phyloP scores from a whole-genome alignment of 805 yeast species.

The Saccharomycopsis capsularis region DNA sequence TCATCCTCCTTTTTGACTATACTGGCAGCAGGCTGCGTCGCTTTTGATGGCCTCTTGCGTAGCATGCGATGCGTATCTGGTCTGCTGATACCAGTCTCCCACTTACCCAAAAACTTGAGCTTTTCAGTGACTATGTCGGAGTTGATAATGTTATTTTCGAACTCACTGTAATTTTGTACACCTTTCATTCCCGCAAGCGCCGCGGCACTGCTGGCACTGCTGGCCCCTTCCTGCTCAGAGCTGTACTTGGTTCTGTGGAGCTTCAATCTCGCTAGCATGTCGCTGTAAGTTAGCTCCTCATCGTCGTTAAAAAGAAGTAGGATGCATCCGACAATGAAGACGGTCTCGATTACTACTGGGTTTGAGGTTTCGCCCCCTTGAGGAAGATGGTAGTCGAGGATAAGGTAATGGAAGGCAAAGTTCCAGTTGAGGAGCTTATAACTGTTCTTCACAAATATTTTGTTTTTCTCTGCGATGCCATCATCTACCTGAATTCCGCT shows the following conservation, averaged over 20 bases:
- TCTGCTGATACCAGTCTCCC: neutral
- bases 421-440: slow-evolving; percentile 18
- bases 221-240: neutral
- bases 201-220: neutral
- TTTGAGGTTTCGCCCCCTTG: neutral
- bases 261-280: neutral
- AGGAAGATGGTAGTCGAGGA: slow-evolving; percentile 9
- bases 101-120: neutral
- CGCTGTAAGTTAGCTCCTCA: slow-evolving; percentile 5
- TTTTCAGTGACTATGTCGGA: neutral
- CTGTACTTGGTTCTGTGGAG: neutral
- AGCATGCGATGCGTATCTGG: neutral
- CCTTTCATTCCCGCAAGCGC: neutral
- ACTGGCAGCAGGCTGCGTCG: neutral
- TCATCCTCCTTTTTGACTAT: neutral
- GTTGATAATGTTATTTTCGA: neutral
- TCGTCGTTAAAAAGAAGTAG: slow-evolving; percentile 16
- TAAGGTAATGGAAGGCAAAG: slow-evolving; percentile 13
- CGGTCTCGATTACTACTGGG: slow-evolving; percentile 9
- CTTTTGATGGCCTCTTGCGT: neutral
- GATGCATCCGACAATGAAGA: slow-evolving; percentile 13
- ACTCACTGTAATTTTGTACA: neutral
- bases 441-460: neutral
- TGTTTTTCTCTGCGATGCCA: no score
- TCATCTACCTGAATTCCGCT: no score